phyloP scores from a whole-genome alignment of 2,329 filamentous ascomycete genomes.

The Scleromitrula shiraiana region DNA sequence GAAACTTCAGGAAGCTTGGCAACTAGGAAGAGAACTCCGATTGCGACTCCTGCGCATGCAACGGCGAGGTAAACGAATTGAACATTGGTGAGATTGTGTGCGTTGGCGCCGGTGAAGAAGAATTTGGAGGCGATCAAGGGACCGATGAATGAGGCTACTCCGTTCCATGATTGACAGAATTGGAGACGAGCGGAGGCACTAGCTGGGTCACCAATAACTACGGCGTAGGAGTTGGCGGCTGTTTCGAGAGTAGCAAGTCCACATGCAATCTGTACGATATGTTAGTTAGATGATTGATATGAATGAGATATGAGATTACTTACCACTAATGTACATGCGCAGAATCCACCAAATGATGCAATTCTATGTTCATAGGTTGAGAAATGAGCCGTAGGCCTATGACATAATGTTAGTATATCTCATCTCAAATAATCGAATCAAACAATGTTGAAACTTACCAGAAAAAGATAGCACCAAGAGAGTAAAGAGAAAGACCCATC shows the following conservation, averaged over 20 bases:
- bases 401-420: slow-evolving; percentile 43
- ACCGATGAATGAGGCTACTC: slow-evolving; percentile 63
- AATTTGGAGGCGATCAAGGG: slow-evolving; percentile 66
- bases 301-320: no score
- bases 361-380: slow-evolving; percentile 40
- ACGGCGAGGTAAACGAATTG: slow-evolving; percentile 83
- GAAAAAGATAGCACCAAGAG: slow-evolving; percentile 49
- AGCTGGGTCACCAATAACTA: slow-evolving; percentile 63
- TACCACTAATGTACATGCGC: no score
- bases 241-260: slow-evolving; percentile 72
- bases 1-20: slow-evolving; percentile 54
- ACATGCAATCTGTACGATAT: no score
- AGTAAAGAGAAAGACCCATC: slow-evolving; percentile 64
- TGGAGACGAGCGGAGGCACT: slow-evolving; percentile 69
- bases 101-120: slow-evolving; percentile 52
- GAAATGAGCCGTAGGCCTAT: slow-evolving; percentile 74
- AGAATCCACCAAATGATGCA: slow-evolving; percentile 69
- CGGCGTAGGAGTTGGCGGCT: slow-evolving; percentile 65
- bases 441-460: not conserved
- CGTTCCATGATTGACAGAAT: slow-evolving; percentile 68
- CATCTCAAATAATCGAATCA: no score
- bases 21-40: slow-evolving; percentile 61
- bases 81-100: slow-evolving; percentile 65
- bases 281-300: no score
- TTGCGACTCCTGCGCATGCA: slow-evolving; percentile 60